Evolutionary conservation across 2,329 filamentous ascomycete genomes (phyloP), one percentile per base, ranked within the genome.

Genomic region (Hysterium pulicare): DNA sequence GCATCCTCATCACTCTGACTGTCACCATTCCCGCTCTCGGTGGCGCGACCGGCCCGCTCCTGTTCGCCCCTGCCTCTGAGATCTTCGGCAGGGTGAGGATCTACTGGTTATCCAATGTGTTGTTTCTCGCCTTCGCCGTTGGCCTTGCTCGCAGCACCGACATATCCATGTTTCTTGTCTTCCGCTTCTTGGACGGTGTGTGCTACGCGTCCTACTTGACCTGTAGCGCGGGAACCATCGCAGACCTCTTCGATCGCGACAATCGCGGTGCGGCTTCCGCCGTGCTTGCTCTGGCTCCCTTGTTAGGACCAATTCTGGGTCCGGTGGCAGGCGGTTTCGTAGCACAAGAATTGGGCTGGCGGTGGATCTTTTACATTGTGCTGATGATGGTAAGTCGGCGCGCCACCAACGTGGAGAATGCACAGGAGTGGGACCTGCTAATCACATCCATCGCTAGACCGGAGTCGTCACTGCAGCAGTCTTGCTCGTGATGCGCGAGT

Each of bases 81-180:
- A 41, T 58, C 30, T 61, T 55, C 33, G 57, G 53, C 16, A 53
- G 56, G 9, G 23, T 47, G 3, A 42, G 42, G 7, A 28, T 56
- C 2, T 62, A 83, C 47, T 70, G 73, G 9, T 56, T 56, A 2
- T 75, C 78, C 41, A 86, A 80, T 46, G 55, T 73, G 11, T 71
- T 79, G 45, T 85, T 84, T 60, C 73, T 77, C 42, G 53, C 74
- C 5, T 83, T 78, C 70, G 78, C 78, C 41, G 72, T 86, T 43
- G 82, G 76, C 1, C 84, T 80, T 51, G 83, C 81, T 2, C 64
- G 84, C 4, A 71, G 79, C 2, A 76, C 76, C 3, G 61, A 57
- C 9, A 61, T 83, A 15, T 57, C 58, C 17, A 57, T 73, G 11
- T 66, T 83, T 24, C 72, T 82, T 21, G 71, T 74, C 10, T 83